phyloP scores from a whole-genome alignment of 2,329 filamentous ascomycete genomes.

The Harringtonia aguacate region DNA sequence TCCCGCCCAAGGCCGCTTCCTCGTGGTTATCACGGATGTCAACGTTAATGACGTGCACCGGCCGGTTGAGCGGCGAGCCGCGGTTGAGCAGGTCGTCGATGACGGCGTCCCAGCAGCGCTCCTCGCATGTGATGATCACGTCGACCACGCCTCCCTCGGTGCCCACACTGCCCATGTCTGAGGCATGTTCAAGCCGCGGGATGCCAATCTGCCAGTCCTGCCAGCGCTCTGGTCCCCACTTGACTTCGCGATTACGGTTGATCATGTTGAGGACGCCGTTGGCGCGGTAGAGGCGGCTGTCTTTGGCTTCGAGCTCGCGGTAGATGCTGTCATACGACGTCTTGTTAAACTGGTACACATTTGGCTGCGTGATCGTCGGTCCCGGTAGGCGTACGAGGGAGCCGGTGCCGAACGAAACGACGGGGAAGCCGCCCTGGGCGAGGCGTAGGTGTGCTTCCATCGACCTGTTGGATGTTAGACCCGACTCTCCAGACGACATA shows the following conservation, averaged over 20 bases:
- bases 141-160: slow-evolving; percentile 87
- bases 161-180: slow-evolving; percentile 67
- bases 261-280: slow-evolving; percentile 97
- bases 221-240: slow-evolving; percentile 94
- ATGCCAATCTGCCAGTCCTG: slow-evolving; percentile 92
- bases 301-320: slow-evolving; percentile 77
- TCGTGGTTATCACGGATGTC: slow-evolving; percentile 99
- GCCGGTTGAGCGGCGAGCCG: slow-evolving; percentile 76
- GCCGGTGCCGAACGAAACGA: slow-evolving; percentile 94
- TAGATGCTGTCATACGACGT: slow-evolving; percentile 95
- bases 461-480: slow-evolving; percentile 39
- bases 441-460: slow-evolving; percentile 98
- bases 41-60: slow-evolving; percentile 96
- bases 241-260: slow-evolving; percentile 79
- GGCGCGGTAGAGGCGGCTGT: slow-evolving; percentile 74
- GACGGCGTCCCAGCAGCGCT: slow-evolving; percentile 96
- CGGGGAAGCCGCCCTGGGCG: slow-evolving; percentile 78
- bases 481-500: no score
- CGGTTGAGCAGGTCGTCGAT: slow-evolving; percentile 84
- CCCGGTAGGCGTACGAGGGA: slow-evolving; percentile 89
- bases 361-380: slow-evolving; percentile 82
- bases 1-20: slow-evolving; percentile 81
- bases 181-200: slow-evolving; percentile 65
- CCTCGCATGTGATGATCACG: slow-evolving; percentile 93
- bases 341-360: slow-evolving; percentile 96